Evolutionary conservation across 805 yeast genomes (phyloP), one percentile per base, ranked within the genome.

Genomic region (Ogataea henricii): DNA sequence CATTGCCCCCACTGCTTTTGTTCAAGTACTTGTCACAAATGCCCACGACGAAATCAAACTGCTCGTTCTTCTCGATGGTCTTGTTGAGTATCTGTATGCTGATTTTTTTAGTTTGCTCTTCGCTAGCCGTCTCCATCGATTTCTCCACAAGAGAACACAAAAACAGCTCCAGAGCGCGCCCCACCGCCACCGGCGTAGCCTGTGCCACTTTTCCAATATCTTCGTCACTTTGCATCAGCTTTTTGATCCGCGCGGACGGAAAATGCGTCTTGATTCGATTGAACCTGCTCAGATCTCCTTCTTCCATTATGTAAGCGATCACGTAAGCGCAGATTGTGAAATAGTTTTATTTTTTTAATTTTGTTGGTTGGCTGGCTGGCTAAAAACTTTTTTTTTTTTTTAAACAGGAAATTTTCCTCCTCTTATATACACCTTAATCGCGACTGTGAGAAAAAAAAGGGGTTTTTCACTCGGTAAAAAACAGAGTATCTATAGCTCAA

Each of bases 181-280:
- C 97, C 7, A 94, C 96, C 14, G 92, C 92, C n/a, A 92, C 87
- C 0, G 99, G 99, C 2, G 99, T 95, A 1, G 97, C 97, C 63
- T 91, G 97, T 3, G 99, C 97, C 4, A 94, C 98, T 64, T 94
- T 94, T 2, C 99, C 99, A 38, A 94, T 91, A 54, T 94, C 99
- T 54, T 94, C 99, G 67, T 94, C 99, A 23, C 95, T 84, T 64
- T 94, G 99, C 97, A 94, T 92, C 49, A 94, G 81, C 60, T 94
- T 89, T 73, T 94, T 94, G 60, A 94, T 90, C 53, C 98, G 81
- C 2, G 98, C 98, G 4, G 90, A 87, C 4, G 96, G 96, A 66
- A 87, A 87, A 63, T 87, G 95, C 29, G 94, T 87, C 65, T 85
- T 86, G 54, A 87, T 83, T 49, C 68, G 71, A 45, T 73, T 76